Evolutionary conservation across 1,284 basidiomycete species (phyloP).

Genomic region (Cutaneotrichosporon sp.): DNA sequence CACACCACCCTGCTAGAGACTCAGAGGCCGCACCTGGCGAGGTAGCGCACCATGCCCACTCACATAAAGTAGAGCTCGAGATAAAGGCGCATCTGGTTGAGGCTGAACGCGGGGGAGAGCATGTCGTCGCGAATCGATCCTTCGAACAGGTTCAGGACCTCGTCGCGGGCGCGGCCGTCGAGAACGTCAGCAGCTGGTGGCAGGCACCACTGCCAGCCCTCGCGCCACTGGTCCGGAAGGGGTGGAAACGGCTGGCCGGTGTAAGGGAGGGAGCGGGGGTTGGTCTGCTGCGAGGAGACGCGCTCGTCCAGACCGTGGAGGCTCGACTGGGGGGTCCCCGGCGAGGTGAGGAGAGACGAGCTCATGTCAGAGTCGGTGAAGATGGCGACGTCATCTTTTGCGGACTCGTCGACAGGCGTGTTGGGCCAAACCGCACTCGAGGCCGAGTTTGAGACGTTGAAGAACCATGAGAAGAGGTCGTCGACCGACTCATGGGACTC

Average conservation of each 20-base stretch:
- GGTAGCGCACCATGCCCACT: constrained; percentile 14
- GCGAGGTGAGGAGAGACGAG: neutral
- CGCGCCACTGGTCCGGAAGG: constrained; percentile 8
- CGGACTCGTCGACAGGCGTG: constrained; percentile 1
- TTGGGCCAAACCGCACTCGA: constrained; percentile 5
- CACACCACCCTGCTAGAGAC: neutral
- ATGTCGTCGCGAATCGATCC: constrained; percentile 12
- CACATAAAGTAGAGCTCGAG: constrained; percentile 37
- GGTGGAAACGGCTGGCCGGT: neutral
- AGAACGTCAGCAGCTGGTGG: neutral
- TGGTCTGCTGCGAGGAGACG: constrained; percentile 1
- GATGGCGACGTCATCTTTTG: constrained; percentile 1
- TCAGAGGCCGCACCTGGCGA: constrained; percentile 3
- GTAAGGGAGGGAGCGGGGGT: constrained; percentile 4
- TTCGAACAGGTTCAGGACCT: constrained; percentile 15
- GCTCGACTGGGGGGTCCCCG: constrained; percentile 2
- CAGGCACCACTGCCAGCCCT: constrained; percentile 9
- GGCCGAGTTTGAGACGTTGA: constrained; percentile 16
- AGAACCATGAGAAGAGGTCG: constrained; percentile 27
- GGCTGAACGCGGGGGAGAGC: constrained; percentile 11
- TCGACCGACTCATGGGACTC: constrained; percentile 19
- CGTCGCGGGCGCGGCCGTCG: constrained; percentile 10
- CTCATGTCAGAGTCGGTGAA: neutral
- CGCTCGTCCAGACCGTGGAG: neutral
- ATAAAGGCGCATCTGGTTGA: constrained; percentile 30